Base-by-base conservation (phyloP, 164 flowering plant species). In the Nelumbo lutea region DNA sequence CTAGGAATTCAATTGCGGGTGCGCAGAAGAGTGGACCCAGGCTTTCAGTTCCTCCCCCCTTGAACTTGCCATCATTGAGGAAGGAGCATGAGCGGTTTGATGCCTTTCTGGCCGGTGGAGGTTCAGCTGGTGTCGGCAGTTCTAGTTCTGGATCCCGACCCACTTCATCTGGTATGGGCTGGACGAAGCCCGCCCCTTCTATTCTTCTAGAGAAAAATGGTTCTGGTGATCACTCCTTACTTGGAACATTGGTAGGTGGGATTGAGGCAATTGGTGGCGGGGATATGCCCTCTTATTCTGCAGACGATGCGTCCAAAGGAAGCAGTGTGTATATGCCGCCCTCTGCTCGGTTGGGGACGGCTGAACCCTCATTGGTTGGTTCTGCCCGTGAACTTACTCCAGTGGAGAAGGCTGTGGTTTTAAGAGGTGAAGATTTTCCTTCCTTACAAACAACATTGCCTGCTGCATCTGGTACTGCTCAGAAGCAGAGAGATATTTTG, bases 31-130 rank as follows among this genome's bases (percentile, higher is more conserved):
- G 69, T 80, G 91, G 85, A 74, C 75, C 91, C 41, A 89, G 84
- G 79, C 86, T 92, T 74, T 88, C 98, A 62, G 94, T 95, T 77
- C 98, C 97, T 62, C 92, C 96, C 96, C 98, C 98, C 93, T 81
- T 95, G 96, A 95, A 95, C 72, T 77, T 95, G 67, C 98, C 98
- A 0, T 92, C 97, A 0, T 66, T 90, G 81, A 83, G 97, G 73
- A 95, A 87, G 73, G 98, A 95, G 70, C 97, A 90, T 73, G 97
- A 92, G 78, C 78, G 82, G 43, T 79, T 89, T 66, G 98, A 95
- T 87, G 73, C 82, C 0, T 79, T 81, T 5, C 81, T 88, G 4
- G 62, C 86, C 0, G 83, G 80, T 6, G 73, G 85, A 41, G 88
- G 89, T 59, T 41, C 76, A 6, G 77, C 75, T 62, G 88, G 84